Evolutionary conservation across 257 asterid species (phyloP), one percentile per base, ranked within the genome.

Genomic region (Rhazya stricta): DNA sequence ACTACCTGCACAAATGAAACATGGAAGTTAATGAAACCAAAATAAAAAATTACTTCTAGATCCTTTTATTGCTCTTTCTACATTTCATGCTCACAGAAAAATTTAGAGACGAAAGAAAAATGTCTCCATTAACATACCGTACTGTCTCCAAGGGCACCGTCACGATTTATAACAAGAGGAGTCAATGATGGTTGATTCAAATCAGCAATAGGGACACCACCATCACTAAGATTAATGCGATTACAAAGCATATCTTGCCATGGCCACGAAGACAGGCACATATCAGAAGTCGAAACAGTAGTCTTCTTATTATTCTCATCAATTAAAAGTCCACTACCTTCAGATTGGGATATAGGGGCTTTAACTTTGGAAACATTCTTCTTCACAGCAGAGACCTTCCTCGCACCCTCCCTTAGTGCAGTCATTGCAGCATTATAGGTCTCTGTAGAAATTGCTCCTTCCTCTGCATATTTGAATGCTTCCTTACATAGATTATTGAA

Each of bases 391-490:
- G 91, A 83, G 74, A 91, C 82, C 86, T 89, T 88, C 84, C 80
- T 89, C 39, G 76, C 76, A 74, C 90, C 91, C 65, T 89, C 97
- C 83, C 79, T 86, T 71, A 91, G 82, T 68, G 83, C 80, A 74
- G 84, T 85, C 84, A 86, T 69, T 50, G 96, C 90, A 76, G 87
- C 85, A 80, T 76, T 73, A 81, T 84, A 91, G 62, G 96, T 88
- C 79, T 88, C 96, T 7, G 75, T 61, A 74, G 90, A 75, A 81
- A 89, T 53, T 45, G 97, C 88, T 67, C 93, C 93, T 80, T 83
- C 96, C 76, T 89, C 93, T 0, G 97, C 89, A 84, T 85, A 88
- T 77, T 80, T 84, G 43, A 89, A 75, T 37, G 89, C 92, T 84
- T 88, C 89, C 74, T 78, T 74, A 80, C 91, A 88, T 77, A 91